Evolutionary conservation across 1,139 yeast species (phyloP), one percentile per base, ranked within the genome.

Genomic region (Pneumocystis sp.): DNA sequence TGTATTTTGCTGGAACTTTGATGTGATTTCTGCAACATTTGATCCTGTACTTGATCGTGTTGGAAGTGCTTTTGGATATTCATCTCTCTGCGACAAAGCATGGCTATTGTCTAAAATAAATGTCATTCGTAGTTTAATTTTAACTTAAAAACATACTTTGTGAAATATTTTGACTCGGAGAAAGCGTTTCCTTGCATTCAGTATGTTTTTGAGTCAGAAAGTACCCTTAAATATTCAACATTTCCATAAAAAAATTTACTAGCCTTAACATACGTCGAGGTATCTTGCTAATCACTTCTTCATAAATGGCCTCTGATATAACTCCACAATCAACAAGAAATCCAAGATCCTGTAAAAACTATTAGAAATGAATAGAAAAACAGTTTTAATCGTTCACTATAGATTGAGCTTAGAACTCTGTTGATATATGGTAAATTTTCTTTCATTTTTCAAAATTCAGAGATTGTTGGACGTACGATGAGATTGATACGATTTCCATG

Each of bases 291-390:
- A 77, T 70, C 37, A 89, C 77, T 67, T 83, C 81, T 31, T 83
- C 76, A 72, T 76, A 86, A 66, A 86, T 81, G 2, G 76, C 80
- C 57, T 82, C 82, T 37, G 85, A 80, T 66, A 90, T 84, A 64
- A 89, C 95, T 62, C 85, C 85, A 0, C 95, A 86, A 71, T 89
- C 96, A 65, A 77, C 78, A 65, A 90, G 79, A 73, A 89, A 89
- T 74, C 89, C 96, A 64, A 90, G 81, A 74, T 90, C 88, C 80
- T 79, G 61, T 4, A 62, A 35, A 12, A 56, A 65, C 21, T 21
- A 50, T 21, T 50, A 25, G 25, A 10, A 50, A 50, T 8, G 10
- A 25, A n/a, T 25, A 12, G 1, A 21, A 50, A 2, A 25, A 15
- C 12, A 2, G 1, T 1, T 0, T 50, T 50, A 25, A 25, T 0